A percentile compares a stretch with the other conserved stretches of the same genome.
phyloP scores from a whole-genome alignment of 192 early-diverging fungal genomes.

The Allomyces macrogynus region DNA sequence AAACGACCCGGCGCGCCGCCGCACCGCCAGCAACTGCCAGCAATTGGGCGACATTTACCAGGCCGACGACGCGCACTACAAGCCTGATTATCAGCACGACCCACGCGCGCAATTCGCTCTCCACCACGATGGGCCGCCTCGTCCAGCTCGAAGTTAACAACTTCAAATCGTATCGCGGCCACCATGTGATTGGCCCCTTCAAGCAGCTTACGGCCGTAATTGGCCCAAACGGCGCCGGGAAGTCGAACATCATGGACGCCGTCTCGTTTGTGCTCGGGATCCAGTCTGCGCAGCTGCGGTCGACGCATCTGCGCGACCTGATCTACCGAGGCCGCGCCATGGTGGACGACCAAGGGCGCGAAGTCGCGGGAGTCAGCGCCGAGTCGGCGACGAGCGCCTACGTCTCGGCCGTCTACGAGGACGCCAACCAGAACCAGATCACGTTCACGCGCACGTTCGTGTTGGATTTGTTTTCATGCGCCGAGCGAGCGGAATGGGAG shows the following conservation, averaged over 20 bases:
- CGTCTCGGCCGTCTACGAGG: slow-evolving; percentile 71
- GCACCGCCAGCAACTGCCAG: too few relatives aligned
- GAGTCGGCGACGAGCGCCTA: slow-evolving; percentile 23
- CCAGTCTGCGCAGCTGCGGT: slow-evolving; percentile 75
- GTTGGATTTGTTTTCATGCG: neutral
- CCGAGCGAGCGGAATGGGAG: neutral
- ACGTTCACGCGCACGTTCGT: slow-evolving; percentile 53
- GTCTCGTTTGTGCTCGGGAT: slow-evolving; percentile 96
- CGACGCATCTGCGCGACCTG: slow-evolving; percentile 67
- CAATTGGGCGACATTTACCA: too few relatives aligned
- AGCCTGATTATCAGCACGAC: too few relatives aligned
- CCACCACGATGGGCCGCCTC: slow-evolving; percentile 47
- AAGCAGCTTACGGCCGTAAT: slow-evolving; percentile 84
- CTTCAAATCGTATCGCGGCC: slow-evolving; percentile 98
- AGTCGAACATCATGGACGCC: slow-evolving; percentile 99
- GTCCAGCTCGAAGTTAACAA: slow-evolving; percentile 80
- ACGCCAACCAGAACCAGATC: slow-evolving; percentile 33
- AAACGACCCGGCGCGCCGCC: too few relatives aligned
- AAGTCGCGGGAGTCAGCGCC: slow-evolving; percentile 20
- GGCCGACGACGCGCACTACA: too few relatives aligned
- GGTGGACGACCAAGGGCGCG: slow-evolving; percentile 22
- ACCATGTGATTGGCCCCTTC: slow-evolving; percentile 85
- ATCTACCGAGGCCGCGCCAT: slow-evolving; percentile 58
- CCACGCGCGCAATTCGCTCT: too few relatives aligned
- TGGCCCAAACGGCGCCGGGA: slow-evolving; percentile 95